Evolutionary conservation across 2,329 filamentous ascomycete genomes (phyloP), one percentile per base, ranked within the genome.

Genomic region (Diaporthe amygdali): DNA sequence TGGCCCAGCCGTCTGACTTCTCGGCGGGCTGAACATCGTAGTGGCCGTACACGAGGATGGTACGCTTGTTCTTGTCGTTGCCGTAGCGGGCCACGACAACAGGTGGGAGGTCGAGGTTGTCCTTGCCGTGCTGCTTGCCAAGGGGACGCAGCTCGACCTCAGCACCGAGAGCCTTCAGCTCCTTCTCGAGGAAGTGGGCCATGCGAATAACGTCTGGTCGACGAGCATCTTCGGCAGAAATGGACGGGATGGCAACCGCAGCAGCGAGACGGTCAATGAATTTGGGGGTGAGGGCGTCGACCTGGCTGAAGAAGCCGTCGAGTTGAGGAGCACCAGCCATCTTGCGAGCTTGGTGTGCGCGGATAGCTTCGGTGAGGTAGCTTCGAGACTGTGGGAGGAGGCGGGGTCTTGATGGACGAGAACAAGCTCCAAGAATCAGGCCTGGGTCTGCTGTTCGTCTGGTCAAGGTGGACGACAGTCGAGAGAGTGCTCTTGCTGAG

Each of bases 1-100:
- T 98, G 68, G 92, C 91, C 96, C 96, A 99, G 75, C 96, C 96
- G 78, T 99, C 96, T 76, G 93, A 94, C 86, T 93, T 93, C 79
- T 95, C 89, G 41, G 96, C 96, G 32, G 96, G 96, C 85, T 99
- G 96, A 44, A 99, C 96, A 81, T 99, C 96, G 85, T 99, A 99
- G 87, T 99, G 96, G 59, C 96, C 96, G 80, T 99, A 99, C 56
- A 99, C 94, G 73, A 99, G 88, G 76, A 99, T 96, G 44, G 95
- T 98, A 72, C 94, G 91, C 90, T 98, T 99, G 82, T 90, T 94
- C 83, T 93, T 92, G 82, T 98, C 95, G 82, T 90, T 94, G 76
- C 96, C 95, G 82, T 98, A 98, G 76, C 96, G 92, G 63, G 92
- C 96, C 74, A 99, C 90, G 69, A 99, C 91, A 66, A 97, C 95